These are phyloP conservation scores for Apiospora arundinis DNA, from an alignment of 2,329 filamentous ascomycete genomes.

Conservation along the genomic window DNA sequence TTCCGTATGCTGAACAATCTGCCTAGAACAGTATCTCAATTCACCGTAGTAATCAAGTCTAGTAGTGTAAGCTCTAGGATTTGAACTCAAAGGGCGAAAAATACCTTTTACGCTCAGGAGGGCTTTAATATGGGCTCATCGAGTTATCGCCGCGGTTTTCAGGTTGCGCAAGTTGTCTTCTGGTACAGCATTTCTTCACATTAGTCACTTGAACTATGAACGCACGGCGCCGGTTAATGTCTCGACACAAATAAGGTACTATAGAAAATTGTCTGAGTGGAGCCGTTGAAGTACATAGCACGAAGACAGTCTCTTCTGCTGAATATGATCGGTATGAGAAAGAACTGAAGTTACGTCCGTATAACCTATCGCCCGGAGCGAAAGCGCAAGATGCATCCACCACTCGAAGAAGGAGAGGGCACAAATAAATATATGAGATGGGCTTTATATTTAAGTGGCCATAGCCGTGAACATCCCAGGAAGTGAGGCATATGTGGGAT, in stretches of 20 bases:
- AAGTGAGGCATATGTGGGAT: neutral
- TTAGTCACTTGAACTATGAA: conserved; percentile 8
- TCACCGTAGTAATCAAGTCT: conserved; percentile 1
- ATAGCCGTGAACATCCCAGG: neutral
- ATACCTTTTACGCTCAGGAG: neutral
- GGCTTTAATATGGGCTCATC: neutral
- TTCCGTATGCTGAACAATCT: neutral
- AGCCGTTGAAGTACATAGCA: neutral
- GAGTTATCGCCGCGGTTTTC: neutral
- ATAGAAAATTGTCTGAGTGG: neutral
- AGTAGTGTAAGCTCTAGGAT: neutral
- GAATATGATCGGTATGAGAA: conserved; percentile 1
- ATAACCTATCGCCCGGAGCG: conserved; percentile 1
- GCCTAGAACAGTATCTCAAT: neutral
- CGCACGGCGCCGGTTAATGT: too few species aligned
- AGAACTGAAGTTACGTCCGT: neutral
- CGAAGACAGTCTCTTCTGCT: neutral
- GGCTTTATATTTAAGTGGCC: neutral
- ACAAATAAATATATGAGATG: neutral
- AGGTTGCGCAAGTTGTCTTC: neutral
- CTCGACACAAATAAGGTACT: too few species aligned
- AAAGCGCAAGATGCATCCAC: neutral
- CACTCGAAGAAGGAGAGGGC: neutral
- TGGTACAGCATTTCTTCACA: conserved; percentile 10
- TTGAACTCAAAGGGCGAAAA: conserved; percentile 3